Evolutionary conservation across 2,329 filamentous ascomycete species (phyloP), one percentile per base, ranked within the genome.

Genomic region (Sporothrix phasma): DNA sequence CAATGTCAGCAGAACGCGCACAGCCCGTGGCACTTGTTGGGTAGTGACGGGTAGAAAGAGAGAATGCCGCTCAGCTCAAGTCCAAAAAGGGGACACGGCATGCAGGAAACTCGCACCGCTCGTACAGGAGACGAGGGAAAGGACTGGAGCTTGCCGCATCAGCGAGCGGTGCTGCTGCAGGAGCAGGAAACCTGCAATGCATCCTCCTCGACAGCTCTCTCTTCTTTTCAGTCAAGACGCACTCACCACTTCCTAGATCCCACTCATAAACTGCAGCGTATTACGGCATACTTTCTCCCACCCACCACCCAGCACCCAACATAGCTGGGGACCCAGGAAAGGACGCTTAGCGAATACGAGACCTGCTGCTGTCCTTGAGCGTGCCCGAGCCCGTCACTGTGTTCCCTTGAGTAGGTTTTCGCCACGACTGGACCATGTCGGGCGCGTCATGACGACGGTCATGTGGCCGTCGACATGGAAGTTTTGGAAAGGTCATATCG

Each of bases 291-390:
- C 13, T 5, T 5, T 2, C 15, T 17, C 41, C 41, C 3, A 43
- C n/a, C 13, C 19, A 26, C 46, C 26, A 31, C 13, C 29, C 22
- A 22, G 8, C 31, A 5, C 2, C 34, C 3, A 17, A n/a, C n/a
- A n/a, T n/a, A n/a, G n/a, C n/a, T n/a, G n/a, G n/a, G n/a, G n/a
- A n/a, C n/a, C n/a, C 70, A 66, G 19, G 77, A 80, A 63, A 69
- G 71, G 29, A 82, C 79, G 0, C 83, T 83, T 71, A 73, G 74
- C 31, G 69, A 73, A 34, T 83, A 78, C 72, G 66, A 0, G 69
- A 74, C 13, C 72, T 84, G 2, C 65, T 67, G 4, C 70, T 85
- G 17, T 83, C 83, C 0, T 86, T 82, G 83, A 75, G 73, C 0
- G 22, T 77, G 6, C 68, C 69, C 3, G 56, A 67, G 1, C 68